Base-by-base conservation (phyloP, 768 basidiomycete species). In the Lactifluus rugatus region DNA sequence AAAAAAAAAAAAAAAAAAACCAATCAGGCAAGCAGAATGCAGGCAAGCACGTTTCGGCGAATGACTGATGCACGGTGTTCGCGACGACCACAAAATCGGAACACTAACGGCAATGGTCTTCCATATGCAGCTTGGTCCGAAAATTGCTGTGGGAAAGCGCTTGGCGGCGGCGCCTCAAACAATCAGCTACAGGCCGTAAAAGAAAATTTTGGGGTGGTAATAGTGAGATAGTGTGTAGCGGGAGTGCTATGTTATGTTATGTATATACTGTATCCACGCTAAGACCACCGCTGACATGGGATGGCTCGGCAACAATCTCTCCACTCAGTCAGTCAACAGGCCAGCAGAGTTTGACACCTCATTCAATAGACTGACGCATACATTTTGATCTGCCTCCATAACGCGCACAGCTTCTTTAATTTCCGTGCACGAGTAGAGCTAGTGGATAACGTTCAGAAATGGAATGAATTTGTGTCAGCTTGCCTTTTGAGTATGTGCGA, bases 351-450 rank as follows among this genome's bases (percentile, higher is more conserved):
- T n/a, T 16, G 45, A 21, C 32, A 23, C 34, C 21, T n/a, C 36
- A 60, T 42, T 14, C n/a, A 32, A 44, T 25, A 16, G 14, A 39
- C 49, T 37, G 4, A 66, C 75, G 68, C 52, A 68, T 70, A 72
- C 76, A 63, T 80, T 85, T 70, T 74, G 78, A 66, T 92, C 86
- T 57, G 74, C 81, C 68, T 87, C 83, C 86, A 97, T 93, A 71
- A 89, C 89, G 60, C 77, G 75, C 62, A 92, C 90, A 2, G 92
- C 93, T 31, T 80, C 79, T 65, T 82, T 81, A 51, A 95, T 89
- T 51, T 89, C 76, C 13, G 78, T 77, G 89, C 88, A 92, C 1
- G 81, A 76, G 71, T 85, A 94, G 17, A 89, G 82, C 88, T 91
- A 58, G 36, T 44, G 17, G 23, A 53, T 5, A 4, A 31, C 28